A percentile compares a stretch with the other conserved stretches of the same genome.
phyloP scores from a whole-genome alignment of 805 yeast genomes.

The Komagataella pseudopastoris region DNA sequence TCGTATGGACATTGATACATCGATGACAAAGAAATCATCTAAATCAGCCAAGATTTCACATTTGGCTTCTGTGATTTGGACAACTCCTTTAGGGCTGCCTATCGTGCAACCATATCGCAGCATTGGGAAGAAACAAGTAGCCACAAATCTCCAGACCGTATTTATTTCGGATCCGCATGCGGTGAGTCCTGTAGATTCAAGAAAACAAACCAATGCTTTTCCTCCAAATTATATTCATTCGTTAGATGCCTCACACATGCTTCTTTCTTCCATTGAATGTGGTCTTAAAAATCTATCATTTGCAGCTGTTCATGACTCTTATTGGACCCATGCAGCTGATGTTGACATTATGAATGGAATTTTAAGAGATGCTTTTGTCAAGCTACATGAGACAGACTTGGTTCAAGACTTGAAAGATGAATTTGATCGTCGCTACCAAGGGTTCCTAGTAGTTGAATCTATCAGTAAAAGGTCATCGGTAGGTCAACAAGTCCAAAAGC shows the following conservation, averaged over 20 bases:
- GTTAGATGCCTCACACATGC: conserved; percentile 93
- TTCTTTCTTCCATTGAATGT: conserved; percentile 74
- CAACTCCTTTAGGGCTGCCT: conserved; percentile 89
- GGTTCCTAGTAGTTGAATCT: conserved; percentile 46
- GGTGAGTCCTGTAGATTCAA: conserved; percentile 66
- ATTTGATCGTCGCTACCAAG: conserved; percentile 67
- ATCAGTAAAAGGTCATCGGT: conserved; percentile 39
- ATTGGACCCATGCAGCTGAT: conserved; percentile 93
- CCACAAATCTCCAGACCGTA: conserved; percentile 83
- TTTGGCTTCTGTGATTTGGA: conserved; percentile 91
- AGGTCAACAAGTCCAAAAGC: conserved; percentile 32
- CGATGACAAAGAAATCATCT: conserved; percentile 22
- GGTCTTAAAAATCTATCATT: conserved; percentile 51
- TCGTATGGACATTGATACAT: conserved; percentile 45
- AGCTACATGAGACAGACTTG: conserved; percentile 62
- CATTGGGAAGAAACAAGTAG: conserved; percentile 45
- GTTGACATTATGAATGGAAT: conserved; percentile 56
- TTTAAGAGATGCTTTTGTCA: conserved; percentile 69
- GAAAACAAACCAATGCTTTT: conserved; percentile 86
- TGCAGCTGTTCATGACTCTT: conserved; percentile 96
- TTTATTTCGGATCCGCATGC: conserved; percentile 80
- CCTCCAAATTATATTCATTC: conserved; percentile 96
- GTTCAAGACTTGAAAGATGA: conserved; percentile 61
- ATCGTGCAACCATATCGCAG: conserved; percentile 94
- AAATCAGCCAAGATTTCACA: conserved; percentile 32